Evolutionary conservation across 768 basidiomycete genomes (phyloP).

Genomic region (Tricholoma furcatifolium): DNA sequence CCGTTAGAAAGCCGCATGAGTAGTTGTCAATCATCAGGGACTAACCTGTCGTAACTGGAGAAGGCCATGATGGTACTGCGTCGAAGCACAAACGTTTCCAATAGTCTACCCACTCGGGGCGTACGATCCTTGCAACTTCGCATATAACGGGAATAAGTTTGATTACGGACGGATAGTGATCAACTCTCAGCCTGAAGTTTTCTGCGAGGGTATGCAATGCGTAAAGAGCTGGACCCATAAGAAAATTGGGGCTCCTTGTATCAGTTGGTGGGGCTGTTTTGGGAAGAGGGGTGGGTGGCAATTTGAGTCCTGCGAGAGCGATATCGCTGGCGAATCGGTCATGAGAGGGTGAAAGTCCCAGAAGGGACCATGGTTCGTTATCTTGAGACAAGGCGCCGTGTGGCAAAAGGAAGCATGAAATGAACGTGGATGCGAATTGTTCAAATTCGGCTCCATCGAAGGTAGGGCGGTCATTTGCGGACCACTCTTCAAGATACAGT

Average conservation of each 20-base stretch:
- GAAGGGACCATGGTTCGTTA: constrained; percentile 44
- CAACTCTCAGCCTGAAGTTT: constrained; percentile 57
- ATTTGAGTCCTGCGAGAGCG: constrained; percentile 43
- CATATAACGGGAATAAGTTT: constrained; percentile 64
- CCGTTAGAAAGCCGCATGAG: neutral
- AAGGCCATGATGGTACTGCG: constrained; percentile 59
- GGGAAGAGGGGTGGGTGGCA: constrained; percentile 24
- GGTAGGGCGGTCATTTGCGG: constrained; percentile 37
- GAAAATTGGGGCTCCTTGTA: constrained; percentile 34
- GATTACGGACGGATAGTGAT: constrained; percentile 54
- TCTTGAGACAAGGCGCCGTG: constrained; percentile 19
- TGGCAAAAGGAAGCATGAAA: constrained; percentile 41
- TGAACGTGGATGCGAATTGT: constrained; percentile 54
- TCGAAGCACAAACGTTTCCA: constrained; percentile 83
- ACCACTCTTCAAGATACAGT: constrained; percentile 60
- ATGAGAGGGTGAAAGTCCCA: constrained; percentile 44
- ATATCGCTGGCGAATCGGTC: constrained; percentile 59
- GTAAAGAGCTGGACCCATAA: constrained; percentile 61
- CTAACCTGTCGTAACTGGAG: constrained; percentile 41
- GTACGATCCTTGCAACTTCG: constrained; percentile 56
- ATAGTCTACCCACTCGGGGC: constrained; percentile 90
- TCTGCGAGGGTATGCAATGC: constrained; percentile 82
- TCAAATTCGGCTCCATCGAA: constrained; percentile 53
- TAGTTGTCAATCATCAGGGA: constrained; percentile 3
- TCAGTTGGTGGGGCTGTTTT: constrained; percentile 18